Base-by-base conservation (phyloP, 768 basidiomycete species). In the Lactarius hatsudake region DNA sequence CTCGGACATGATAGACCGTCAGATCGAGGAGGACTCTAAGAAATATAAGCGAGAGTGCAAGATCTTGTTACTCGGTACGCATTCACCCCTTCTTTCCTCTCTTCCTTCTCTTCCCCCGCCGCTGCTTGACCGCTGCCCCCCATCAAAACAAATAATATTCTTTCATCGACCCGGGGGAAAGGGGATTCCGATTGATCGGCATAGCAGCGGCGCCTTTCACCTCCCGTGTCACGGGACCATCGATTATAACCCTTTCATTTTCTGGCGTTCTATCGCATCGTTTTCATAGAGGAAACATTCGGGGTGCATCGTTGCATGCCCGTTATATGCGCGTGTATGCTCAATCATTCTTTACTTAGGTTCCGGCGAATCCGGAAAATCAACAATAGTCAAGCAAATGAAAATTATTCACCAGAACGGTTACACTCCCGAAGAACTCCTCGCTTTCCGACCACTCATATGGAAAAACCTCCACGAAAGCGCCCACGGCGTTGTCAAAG, bases 361-460 rank as follows among this genome's bases (percentile, higher is more conserved):
- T 63, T 95, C 94, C 15, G 94, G 96, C 72, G 94, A 96, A 80
- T 92, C 91, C 0, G 96, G 96, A 6, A 98, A 98, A 79, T 89
- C 87, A 5, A 98, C 96, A 0, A 93, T 98, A 70, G 94, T 96
- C 32, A 97, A 96, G 75, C 95, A 97, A 77, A 96, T 97, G 94
- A 96, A 96, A 82, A 95, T 97, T 68, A 95, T 97, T 61, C 91
- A 98, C 76, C 91, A 95, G 76, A 87, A 88, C 68, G 95, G 96
- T 13, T 98, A 93, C 78, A 86, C 89, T 3, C 77, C 78, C 18
- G 84, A 89, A 0, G 94, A 97, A 76, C 84, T 93, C 30, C 81
- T 88, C 67, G 82, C 85, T 1, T 96, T 86, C 79, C 81, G 89
- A 20, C 84, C 87, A 0, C 87, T 87, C 30, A 87, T 98, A 54